These are phyloP conservation scores for Wickerhamomyces queroliae DNA, from an alignment of 805 yeast species.

Conservation along the genomic window DNA sequence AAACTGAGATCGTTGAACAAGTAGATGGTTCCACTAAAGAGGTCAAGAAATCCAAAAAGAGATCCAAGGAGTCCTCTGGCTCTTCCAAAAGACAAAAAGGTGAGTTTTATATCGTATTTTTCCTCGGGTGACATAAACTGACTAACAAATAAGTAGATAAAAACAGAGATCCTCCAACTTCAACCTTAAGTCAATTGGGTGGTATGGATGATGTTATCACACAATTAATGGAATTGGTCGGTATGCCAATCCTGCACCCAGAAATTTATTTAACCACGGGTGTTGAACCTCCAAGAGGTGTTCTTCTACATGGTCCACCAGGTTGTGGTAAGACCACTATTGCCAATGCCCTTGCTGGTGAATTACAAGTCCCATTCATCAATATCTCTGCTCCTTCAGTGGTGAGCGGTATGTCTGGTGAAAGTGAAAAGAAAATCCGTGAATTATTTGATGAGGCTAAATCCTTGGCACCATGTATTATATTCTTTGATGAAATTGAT, in stretches of 20 bases:
- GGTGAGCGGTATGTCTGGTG: constrained; percentile 99
- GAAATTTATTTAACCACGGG: constrained; percentile 86
- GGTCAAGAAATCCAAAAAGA: constrained; percentile 40
- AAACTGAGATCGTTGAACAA: constrained; percentile 10
- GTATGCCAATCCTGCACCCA: constrained; percentile 89
- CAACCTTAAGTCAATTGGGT: constrained; percentile 71
- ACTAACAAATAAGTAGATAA: constrained; percentile 28
- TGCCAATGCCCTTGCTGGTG: constrained; percentile 95
- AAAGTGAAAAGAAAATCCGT: constrained; percentile 88
- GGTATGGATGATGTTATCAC: constrained; percentile 85
- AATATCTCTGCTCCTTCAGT: constrained; percentile 92
- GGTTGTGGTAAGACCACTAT: constrained; percentile 98
- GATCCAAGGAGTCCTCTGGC: constrained; percentile 37
- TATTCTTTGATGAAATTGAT: constrained; percentile 95
- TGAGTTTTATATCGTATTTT: constrained; percentile 7
- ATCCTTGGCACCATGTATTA: constrained; percentile 81
- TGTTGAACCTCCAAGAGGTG: constrained; percentile 93
- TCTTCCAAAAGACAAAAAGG: constrained; percentile 35
- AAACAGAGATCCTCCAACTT: constrained; percentile 65
- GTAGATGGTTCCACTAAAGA: constrained; percentile 13
- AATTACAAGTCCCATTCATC: constrained; percentile 87
- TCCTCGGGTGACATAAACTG: constrained; percentile 18
- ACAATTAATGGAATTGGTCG: constrained; percentile 84
- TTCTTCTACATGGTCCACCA: constrained; percentile 94
- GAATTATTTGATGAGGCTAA: constrained; percentile 94